Conservation (phyloP, 148 eudicot species). For the Dianthus caryophyllus region DNA sequence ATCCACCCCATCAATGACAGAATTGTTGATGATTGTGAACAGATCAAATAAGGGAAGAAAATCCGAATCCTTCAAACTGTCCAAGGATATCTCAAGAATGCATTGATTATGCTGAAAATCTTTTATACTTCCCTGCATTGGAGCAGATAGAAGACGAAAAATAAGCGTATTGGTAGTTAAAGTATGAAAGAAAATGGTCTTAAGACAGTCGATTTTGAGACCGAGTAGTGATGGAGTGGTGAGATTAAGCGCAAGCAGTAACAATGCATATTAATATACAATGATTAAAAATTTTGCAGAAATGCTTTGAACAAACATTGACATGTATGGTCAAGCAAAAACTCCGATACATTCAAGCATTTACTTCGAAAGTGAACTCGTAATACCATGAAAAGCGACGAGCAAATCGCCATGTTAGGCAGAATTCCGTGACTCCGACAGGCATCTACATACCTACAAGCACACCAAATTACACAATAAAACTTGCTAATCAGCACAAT, state of each 20-base stretch:
- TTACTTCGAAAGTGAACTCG: neutral
- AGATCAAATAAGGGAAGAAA: conserved; percentile 41
- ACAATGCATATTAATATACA: too few species aligned
- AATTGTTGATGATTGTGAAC: conserved; percentile 20
- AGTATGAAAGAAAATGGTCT: too few species aligned
- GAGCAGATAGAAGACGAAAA: conserved; percentile 4
- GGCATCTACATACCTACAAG: conserved; percentile 23
- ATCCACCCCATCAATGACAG: conserved; percentile 30
- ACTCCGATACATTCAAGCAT: neutral
- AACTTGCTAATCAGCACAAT: neutral
- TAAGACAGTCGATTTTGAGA: too few species aligned
- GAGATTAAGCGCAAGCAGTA: too few species aligned
- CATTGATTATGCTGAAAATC: conserved; percentile 25
- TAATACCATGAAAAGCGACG: conserved; percentile 23
- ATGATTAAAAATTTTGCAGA: too few species aligned
- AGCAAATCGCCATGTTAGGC: conserved; percentile 19
- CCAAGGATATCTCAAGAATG: conserved; percentile 31
- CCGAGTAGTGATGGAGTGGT: too few species aligned
- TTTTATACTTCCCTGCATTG: conserved; percentile 37
- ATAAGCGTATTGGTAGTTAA: too few species aligned
- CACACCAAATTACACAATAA: conserved; percentile 7
- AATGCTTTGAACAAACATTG: neutral
- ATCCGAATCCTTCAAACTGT: conserved; percentile 41
- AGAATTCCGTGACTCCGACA: conserved; percentile 24
- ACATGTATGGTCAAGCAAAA: neutral